Percentiles rank a stretch among this genome's conserved stretches.
Conservation (phyloP, 2,329 filamentous ascomycete genomes). For the Lachnellula cervina region DNA sequence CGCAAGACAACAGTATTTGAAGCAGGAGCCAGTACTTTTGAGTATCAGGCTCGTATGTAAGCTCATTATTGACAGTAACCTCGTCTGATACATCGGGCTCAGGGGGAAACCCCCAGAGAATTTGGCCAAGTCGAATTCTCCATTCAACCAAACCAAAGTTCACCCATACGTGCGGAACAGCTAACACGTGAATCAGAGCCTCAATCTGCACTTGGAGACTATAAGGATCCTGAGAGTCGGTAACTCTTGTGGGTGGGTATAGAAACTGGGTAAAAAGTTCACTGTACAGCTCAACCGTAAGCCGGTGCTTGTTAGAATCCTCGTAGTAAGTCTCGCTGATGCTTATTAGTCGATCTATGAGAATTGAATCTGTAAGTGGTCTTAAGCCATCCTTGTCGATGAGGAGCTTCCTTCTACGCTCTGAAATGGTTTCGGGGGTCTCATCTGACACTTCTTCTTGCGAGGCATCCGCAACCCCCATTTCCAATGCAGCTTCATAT, state of each 20-base stretch:
- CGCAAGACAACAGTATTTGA: conserved; percentile 60
- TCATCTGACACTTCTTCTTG: conserved; percentile 13
- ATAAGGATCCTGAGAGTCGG: conserved; percentile 54
- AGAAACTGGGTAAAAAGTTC: conserved; percentile 58
- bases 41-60: conserved; percentile 48
- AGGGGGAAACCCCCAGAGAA: conserved; percentile 57
- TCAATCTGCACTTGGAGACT: conserved; percentile 67
- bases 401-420: conserved; percentile 24
- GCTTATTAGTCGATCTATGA: conserved; percentile 51
- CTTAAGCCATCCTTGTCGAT: conserved; percentile 40
- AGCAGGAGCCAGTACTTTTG: conserved; percentile 64
- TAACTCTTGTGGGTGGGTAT: conserved; percentile 50
- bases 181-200: conserved; percentile 60
- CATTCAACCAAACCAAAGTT: conserved; percentile 72
- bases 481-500: conserved; percentile 62
- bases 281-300: conserved; percentile 55
- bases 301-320: conserved; percentile 45
- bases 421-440: conserved; percentile 15
- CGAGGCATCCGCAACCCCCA: conserved; percentile 59
- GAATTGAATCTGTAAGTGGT: conserved; percentile 50
- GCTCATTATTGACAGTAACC: conserved; percentile 45
- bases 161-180: conserved; percentile 63
- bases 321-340: conserved; percentile 52
- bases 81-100: conserved; percentile 48
- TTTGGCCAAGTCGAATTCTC: conserved; percentile 67